These are phyloP conservation scores for Claviceps sp. DNA, from an alignment of 2,329 filamentous ascomycete genomes.

Conservation along the genomic window DNA sequence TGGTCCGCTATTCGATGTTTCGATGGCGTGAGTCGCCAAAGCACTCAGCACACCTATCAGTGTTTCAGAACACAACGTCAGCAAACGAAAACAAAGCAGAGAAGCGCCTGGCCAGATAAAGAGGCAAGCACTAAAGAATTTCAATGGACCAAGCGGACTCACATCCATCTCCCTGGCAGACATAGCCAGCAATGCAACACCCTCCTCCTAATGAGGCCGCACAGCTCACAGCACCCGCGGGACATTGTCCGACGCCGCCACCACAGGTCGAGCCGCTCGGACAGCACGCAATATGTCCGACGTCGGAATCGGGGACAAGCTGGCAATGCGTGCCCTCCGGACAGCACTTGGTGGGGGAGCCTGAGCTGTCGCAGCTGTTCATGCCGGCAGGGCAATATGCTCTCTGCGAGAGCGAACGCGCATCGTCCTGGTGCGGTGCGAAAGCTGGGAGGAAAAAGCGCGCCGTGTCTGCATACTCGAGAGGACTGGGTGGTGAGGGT, in stretches of 20 bases:
- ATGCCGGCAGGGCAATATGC: conserved; percentile 57
- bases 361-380: conserved; percentile 48
- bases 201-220: conserved; percentile 53
- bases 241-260: conserved; percentile 49
- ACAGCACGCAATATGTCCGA: conserved; percentile 65
- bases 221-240: conserved; percentile 50
- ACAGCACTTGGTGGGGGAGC: conserved; percentile 61
- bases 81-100: not conserved
- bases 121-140: too few relatives aligned
- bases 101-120: not conserved
- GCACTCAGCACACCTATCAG: conserved; percentile 20
- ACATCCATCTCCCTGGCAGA: conserved; percentile 60
- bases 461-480: conserved; percentile 13
- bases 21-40: conserved; percentile 14
- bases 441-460: conserved; percentile 33
- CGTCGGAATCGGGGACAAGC: conserved; percentile 43
- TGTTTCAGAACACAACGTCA: not conserved
- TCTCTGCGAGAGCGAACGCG: conserved; percentile 22
- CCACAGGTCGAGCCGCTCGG: conserved; percentile 50
- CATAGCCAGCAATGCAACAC: conserved; percentile 61
- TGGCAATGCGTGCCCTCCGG: conserved; percentile 52
- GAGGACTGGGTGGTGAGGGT: conserved; percentile 9
- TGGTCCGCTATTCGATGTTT: conserved; percentile 8
- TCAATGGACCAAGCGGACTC: conserved; percentile 20
- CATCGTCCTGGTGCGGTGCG: conserved; percentile 28